Evolutionary conservation across 371 early-diverging fungal genomes (phyloP), one percentile per base, ranked within the genome.

Genomic region (Mortierella sp.): DNA sequence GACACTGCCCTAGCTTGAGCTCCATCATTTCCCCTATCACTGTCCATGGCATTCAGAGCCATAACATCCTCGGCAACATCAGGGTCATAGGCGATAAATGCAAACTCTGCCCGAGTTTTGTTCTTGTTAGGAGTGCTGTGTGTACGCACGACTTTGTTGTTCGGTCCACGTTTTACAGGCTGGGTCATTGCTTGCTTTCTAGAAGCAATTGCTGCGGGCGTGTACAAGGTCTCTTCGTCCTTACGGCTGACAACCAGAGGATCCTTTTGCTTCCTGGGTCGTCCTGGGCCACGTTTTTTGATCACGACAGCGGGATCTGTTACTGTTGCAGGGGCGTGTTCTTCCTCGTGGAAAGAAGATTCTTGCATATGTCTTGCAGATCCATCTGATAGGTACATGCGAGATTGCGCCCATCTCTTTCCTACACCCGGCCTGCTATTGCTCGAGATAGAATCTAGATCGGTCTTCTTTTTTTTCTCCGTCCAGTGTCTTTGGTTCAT

Each of bases 211-310:
- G 14, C 67, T 3, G 70, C 76, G 2, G 76, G 76, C 4, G 70
- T 76, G 49, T 76, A 76, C 12, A 76, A 58, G 0, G 69, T 27
- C 23, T 65, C 50, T 32, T 76, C 76, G 17, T 69, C 70, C 57
- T 69, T 60, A 11, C 57, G 69, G 31, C 69, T 76, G 54, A 65
- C 50, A 24, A 69, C 70, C 17, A 76, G 61, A 12, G 76, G 60
- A 11, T 48, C 59, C 57, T 56, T 76, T 26, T 34, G 57, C 51
- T 69, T 76, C 55, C 57, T 76, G 9, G 69, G 69, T n/a, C 70
- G 54, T 3, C 76, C 61, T 3, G 76, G 61, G 11, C 73, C 64
- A 24, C 68, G 62, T 43, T 67, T 73, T 27, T 62, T 63, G 17
- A 55, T 32, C 6, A 31, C 50, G 11, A 44, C 23, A 2, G n/a